Evolutionary conservation across 1,284 basidiomycete species (phyloP), one percentile per base, ranked within the genome.

Genomic region (Ustilago tritici): DNA sequence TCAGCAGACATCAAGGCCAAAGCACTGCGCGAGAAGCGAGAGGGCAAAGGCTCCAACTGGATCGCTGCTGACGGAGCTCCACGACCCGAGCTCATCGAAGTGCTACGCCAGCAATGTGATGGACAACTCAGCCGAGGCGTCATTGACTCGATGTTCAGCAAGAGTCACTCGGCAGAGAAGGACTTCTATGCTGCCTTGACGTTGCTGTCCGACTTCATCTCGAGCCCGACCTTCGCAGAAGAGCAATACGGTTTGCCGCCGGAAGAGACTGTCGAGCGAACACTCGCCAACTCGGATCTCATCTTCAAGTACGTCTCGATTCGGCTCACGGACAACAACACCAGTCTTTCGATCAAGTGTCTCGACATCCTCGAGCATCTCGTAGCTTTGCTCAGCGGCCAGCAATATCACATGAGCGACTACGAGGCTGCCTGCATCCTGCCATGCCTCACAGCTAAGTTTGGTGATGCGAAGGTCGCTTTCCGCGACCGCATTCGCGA

Each of bases 101-200:
- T 92, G 14, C 88, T 99, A 43, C 92, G 95, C 73, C 90, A 90
- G 76, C 97, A 99, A 86, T 97, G 98, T 93, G 95, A 97, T 79
- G 89, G 91, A 1, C 90, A 93, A 81, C 89, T 91, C 14, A 92
- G 92, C 12, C 91, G 92, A 66, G 92, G 94, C 7, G 87, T 98
- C 4, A 86, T 93, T n/a, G 87, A 90, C 6, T 90, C 91, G 41
- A 89, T 99, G 52, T 99, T 99, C 88, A 77, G 85, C 84, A 94
- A 93, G 77, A 96, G 98, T 84, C 96, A 99, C 86, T 93, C 93
- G 78, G 94, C 95, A 2, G 92, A 99, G 78, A 95, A 95, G 82
- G 97, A 99, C 85, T 92, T 93, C 82, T 90, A 98, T 67, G 89
- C 90, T 31, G 97, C 93, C 0, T 88, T 99, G 59, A 88, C 89